Base-by-base conservation (phyloP, 441 rosid species). In the Aquilaria agallochum region DNA sequence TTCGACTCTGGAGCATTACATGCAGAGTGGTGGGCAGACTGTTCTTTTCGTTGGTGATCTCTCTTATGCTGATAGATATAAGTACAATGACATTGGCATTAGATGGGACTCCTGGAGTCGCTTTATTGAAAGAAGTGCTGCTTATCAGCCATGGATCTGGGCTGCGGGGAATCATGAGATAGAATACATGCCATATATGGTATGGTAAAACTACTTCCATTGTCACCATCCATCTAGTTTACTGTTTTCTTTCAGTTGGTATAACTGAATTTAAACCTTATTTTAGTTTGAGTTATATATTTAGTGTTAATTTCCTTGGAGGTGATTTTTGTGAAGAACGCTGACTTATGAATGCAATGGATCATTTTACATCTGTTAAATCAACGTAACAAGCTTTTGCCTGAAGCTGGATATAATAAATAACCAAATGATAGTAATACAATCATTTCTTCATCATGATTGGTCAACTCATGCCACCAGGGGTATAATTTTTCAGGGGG, bases 81-180 rank as follows among this genome's bases (percentile, higher is more conserved):
- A 69, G 55, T 84, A 78, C 59, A 82, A 73, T 44, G 83, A 84
- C 20, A 82, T 82, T 60, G 87, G 90, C 58, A 40, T 74, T 31
- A 77, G 90, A 56, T 84, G 90, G 90, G 90, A 84, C 65, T 72
- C 79, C 15, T 84, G 90, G 90, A 87, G 83, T 15, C 82, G 87
- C 52, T 84, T 84, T 58, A 70, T 70, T 55, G 90, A 84, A 73
- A 80, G 14, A 51, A 84, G 87, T 67, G 67, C 81, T 2, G 90
- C 90, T 61, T 81, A 75, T 74, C 87, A 84, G 54, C 90, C 90
- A 5, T 84, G 90, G 90, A 71, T 84, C 50, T 84, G 87, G 87
- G 72, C 85, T 60, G 79, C 76, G 32, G 87, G 90, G 52, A 84
- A 84, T 58, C 90, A 84, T 50, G 90, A 84, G 55, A 55, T 84